These are phyloP conservation scores for Fusarium sp. DNA, from an alignment of 2,329 filamentous ascomycete species.

Conservation along the genomic window DNA sequence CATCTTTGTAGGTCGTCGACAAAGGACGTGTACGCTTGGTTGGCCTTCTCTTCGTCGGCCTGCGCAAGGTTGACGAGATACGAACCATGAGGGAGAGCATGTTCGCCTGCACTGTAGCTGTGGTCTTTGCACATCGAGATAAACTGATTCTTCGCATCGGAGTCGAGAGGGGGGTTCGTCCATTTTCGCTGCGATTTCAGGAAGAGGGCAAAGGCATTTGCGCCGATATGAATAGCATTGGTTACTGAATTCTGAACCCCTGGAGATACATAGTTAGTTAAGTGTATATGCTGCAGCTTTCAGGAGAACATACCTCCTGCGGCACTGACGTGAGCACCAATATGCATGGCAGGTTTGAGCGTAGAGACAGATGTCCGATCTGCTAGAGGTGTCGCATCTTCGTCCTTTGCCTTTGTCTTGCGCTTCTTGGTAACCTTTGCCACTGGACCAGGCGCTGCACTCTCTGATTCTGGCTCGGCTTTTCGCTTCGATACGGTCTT, in stretches of 20 bases:
- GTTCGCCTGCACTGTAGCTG: conserved; percentile 76
- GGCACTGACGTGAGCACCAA: conserved; percentile 92
- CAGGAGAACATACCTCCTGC: conserved; percentile 75
- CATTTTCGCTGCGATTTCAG: conserved; percentile 97
- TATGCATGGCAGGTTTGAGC: conserved; percentile 78
- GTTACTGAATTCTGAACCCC: conserved; percentile 89
- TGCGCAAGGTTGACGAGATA: conserved; percentile 98
- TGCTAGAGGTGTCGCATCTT: conserved; percentile 72
- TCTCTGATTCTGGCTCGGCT: conserved; percentile 44
- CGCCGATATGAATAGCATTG: conserved; percentile 84
- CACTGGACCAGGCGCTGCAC: conserved; percentile 35
- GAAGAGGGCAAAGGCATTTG: conserved; percentile 94
- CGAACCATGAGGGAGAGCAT: conserved; percentile 91
- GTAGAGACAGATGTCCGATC: conserved; percentile 73
- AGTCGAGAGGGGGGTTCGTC: conserved; percentile 81
- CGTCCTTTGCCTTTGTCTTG: conserved; percentile 55
- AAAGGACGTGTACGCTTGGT: conserved; percentile 88
- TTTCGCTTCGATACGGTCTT: conserved; percentile 52
- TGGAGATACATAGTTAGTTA: conserved; percentile 51
- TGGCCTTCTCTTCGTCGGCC: conserved; percentile 80
- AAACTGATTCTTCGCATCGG: conserved; percentile 77
- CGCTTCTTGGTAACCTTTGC: conserved; percentile 58
- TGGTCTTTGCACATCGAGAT: conserved; percentile 75
- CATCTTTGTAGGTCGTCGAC: conserved; percentile 89
- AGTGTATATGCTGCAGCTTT: conserved; percentile 8